Evolutionary conservation across 805 yeast genomes (phyloP).

Genomic region (Starmera quercuum): DNA sequence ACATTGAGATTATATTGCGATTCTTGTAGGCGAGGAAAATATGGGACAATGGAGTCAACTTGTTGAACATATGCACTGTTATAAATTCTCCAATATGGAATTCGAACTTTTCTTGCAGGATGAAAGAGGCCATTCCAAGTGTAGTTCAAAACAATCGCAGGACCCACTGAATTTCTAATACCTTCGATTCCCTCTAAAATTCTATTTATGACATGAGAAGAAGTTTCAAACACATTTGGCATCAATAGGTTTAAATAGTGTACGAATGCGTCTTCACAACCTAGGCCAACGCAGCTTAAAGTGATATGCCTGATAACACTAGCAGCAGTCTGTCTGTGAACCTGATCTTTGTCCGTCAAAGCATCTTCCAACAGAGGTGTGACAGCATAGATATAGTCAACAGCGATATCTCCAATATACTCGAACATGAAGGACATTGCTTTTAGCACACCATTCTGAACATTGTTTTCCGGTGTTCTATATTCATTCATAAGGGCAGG

Average conservation of each 20-base stretch:
- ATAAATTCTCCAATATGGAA: slow-evolving; percentile 79
- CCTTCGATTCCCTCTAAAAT: slow-evolving; percentile 76
- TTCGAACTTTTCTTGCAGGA: slow-evolving; percentile 83
- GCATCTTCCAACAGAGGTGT: slow-evolving; percentile 84
- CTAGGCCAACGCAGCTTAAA: slow-evolving; percentile 65
- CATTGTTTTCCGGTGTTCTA: slow-evolving; percentile 83
- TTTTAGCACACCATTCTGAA: slow-evolving; percentile 91
- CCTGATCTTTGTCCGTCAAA: slow-evolving; percentile 80
- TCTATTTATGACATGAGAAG: slow-evolving; percentile 88
- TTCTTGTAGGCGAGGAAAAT: slow-evolving; percentile 56
- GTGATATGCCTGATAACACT: slow-evolving; percentile 80
- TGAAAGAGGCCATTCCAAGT: slow-evolving; percentile 87
- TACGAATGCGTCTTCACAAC: slow-evolving; percentile 74
- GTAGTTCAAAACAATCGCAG: slow-evolving; percentile 68
- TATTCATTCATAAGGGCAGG: slow-evolving; percentile 97
- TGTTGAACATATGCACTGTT: slow-evolving; percentile 69
- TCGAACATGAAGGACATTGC: slow-evolving; percentile 89
- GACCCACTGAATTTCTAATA: slow-evolving; percentile 64
- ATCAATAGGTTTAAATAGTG: slow-evolving; percentile 74
- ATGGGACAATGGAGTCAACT: slow-evolving; percentile 73
- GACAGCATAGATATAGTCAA: slow-evolving; percentile 75
- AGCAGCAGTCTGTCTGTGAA: slow-evolving; percentile 94
- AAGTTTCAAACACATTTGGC: slow-evolving; percentile 90
- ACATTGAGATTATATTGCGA: slow-evolving; percentile 11
- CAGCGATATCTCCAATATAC: slow-evolving; percentile 73